A percentile compares a stretch with the other conserved stretches of the same genome.
phyloP scores from a whole-genome alignment of 306 rosid genomes.

The Gastrolobium bilobum region DNA sequence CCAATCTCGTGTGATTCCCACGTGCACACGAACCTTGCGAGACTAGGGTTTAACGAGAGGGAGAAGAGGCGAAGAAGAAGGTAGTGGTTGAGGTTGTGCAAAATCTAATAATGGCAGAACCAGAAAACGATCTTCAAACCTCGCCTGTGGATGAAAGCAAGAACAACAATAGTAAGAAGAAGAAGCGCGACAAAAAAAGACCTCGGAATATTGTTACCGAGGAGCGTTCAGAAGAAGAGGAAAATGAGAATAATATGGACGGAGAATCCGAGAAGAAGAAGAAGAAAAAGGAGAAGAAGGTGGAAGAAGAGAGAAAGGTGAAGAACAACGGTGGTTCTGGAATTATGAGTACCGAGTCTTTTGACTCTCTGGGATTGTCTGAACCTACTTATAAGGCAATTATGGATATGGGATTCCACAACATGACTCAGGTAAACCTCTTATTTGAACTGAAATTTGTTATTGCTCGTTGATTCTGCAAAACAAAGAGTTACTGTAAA shows the following conservation, averaged over 20 bases:
- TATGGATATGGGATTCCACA: constrained; percentile 66
- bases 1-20: neutral
- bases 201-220: constrained; percentile 44
- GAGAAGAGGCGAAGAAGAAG: neutral
- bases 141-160: constrained; percentile 42
- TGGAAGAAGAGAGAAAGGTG: constrained; percentile 49
- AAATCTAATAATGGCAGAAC: constrained; percentile 54
- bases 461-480: neutral
- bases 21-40: constrained; percentile 21
- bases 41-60: constrained; percentile 41
- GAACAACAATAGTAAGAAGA: constrained; percentile 41
- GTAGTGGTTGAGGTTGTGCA: neutral
- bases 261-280: constrained; percentile 44
- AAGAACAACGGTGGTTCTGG: constrained; percentile 63
- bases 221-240: constrained; percentile 39
- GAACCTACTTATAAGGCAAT: constrained; percentile 69
- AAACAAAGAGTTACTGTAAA: too few species aligned
- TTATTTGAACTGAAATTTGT: too few species aligned
- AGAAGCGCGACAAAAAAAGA: constrained; percentile 62
- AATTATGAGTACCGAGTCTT: constrained; percentile 73
- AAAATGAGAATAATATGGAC: constrained; percentile 19
- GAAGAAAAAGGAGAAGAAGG: constrained; percentile 35
- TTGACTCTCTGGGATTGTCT: constrained; percentile 68
- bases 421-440: constrained; percentile 74
- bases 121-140: constrained; percentile 36